Conservation (phyloP, 2,329 filamentous ascomycete genomes). For the Trichoderma atrobrunneum region DNA sequence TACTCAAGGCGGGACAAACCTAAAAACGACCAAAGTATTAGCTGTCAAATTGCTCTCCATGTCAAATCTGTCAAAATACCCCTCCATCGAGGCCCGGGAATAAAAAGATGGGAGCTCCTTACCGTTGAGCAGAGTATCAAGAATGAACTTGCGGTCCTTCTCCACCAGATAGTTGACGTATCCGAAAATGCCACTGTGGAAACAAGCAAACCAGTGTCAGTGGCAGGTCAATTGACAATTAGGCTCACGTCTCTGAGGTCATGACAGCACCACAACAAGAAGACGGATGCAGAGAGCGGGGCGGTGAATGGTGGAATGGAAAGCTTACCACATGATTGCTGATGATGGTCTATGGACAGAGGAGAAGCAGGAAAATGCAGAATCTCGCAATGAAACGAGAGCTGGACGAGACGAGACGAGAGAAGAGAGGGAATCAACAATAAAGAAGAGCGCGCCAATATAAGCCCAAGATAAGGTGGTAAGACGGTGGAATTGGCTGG, state of each 20-base stretch:
- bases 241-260: neutral
- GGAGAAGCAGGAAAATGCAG: neutral
- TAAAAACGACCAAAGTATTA: constrained; percentile 38
- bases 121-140: constrained; percentile 96
- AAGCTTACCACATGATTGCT: constrained; percentile 28
- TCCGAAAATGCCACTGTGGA: constrained; percentile 82
- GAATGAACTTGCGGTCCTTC: constrained; percentile 95
- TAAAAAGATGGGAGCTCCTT: constrained; percentile 36
- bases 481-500: constrained; percentile 7
- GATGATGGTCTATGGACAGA: neutral
- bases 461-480: neutral
- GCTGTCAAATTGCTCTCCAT: constrained; percentile 12
- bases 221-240: constrained; percentile 18
- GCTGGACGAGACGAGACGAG: neutral
- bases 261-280: neutral
- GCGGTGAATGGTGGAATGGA: constrained; percentile 21
- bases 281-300: constrained; percentile 4
- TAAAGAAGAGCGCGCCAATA: neutral
- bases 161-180: constrained; percentile 99
- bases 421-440: neutral
- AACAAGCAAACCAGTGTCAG: constrained; percentile 28
- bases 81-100: neutral
- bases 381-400: neutral
- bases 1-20: constrained; percentile 95
- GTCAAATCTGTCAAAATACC: neutral